A percentile compares a stretch with the other conserved stretches of the same genome.
Conservation (phyloP, 345 rosid species). For the Bruguiera parviflora region DNA sequence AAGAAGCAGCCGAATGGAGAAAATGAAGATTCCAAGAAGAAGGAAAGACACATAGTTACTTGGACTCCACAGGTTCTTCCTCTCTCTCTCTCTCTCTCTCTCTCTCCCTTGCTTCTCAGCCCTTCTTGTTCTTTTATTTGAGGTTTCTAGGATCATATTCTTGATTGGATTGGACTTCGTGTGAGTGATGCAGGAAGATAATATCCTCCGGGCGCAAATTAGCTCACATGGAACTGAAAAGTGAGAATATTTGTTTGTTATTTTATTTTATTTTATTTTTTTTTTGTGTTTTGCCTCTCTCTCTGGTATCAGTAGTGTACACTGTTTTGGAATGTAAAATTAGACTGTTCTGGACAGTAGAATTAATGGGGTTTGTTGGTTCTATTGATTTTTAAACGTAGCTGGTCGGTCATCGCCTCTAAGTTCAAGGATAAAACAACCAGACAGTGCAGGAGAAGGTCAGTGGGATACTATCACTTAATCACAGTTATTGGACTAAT, state of each 20-base stretch:
- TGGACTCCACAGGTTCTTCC: slow-evolving; percentile 59
- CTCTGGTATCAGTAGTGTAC: not conserved
- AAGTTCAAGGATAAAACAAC: slow-evolving; percentile 90
- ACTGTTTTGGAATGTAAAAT: not conserved
- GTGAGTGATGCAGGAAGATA: slow-evolving; percentile 72
- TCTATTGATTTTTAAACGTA: slow-evolving; percentile 30
- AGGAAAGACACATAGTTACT: slow-evolving; percentile 70
- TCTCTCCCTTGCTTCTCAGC: not conserved
- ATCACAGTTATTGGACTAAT: slow-evolving; percentile 1
- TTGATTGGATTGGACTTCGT: slow-evolving; percentile 25
- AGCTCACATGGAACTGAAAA: slow-evolving; percentile 80
- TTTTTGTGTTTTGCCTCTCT: not conserved
- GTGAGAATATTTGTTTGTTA: slow-evolving; percentile 32
- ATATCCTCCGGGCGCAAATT: slow-evolving; percentile 79
- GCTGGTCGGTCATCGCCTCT: slow-evolving; percentile 94
- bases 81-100: not conserved
- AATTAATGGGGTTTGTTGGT: no score
- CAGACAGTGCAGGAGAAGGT: slow-evolving; percentile 98
- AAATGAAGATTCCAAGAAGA: slow-evolving; percentile 74
- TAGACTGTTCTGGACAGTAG: not conserved
- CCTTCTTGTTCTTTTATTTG: slow-evolving; percentile 7
- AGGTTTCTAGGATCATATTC: not conserved
- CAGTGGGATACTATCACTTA: slow-evolving; percentile 14
- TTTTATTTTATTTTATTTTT: not conserved
- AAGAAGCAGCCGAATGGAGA: slow-evolving; percentile 42